Conservation (phyloP, 2,329 filamentous ascomycete species). For the Rugonectria rugulosa region DNA sequence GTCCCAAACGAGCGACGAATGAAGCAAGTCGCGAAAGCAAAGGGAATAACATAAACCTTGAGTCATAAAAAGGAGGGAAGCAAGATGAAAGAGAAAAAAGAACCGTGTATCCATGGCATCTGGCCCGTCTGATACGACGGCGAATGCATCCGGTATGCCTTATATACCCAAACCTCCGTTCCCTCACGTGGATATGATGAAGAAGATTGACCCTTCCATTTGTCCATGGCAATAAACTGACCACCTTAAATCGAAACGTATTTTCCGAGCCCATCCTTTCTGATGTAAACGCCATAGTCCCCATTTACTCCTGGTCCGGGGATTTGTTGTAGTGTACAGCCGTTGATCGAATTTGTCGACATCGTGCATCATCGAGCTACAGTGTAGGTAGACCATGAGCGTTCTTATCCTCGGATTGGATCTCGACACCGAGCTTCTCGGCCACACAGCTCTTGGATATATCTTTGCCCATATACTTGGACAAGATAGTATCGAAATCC, state of each 20-base stretch:
- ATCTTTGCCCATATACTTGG: conserved; percentile 64
- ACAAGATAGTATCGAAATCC: conserved; percentile 84
- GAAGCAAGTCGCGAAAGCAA: not conserved
- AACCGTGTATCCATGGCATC: conserved; percentile 6
- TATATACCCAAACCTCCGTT: conserved; percentile 8
- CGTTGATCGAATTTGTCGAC: conserved; percentile 16
- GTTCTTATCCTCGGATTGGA: conserved; percentile 38
- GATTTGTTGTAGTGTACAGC: conserved; percentile 37
- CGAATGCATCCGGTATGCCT: conserved; percentile 2
- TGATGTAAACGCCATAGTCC: conserved; percentile 39
- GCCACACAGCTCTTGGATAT: conserved; percentile 45
- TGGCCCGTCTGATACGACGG: conserved; percentile 8
- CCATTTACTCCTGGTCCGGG: conserved; percentile 33
- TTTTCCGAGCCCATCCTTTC: conserved; percentile 37
- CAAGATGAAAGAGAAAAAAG: not conserved
- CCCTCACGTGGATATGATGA: conserved; percentile 4
- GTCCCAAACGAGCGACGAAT: not conserved
- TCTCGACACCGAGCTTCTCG: conserved; percentile 68
- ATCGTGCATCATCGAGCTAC: conserved; percentile 17
- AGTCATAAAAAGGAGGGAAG: not conserved
- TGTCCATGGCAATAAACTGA: conserved; percentile 10
- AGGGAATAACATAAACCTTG: not conserved
- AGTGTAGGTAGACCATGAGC: conserved; percentile 27
- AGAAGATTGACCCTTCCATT: conserved; percentile 4
- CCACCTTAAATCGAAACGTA: conserved; percentile 17